Percentiles rank a stretch among this genome's conserved stretches.
These are phyloP conservation scores for Malassezia obtusa DNA, from an alignment of 1,284 basidiomycete species.

Conservation along the genomic window DNA sequence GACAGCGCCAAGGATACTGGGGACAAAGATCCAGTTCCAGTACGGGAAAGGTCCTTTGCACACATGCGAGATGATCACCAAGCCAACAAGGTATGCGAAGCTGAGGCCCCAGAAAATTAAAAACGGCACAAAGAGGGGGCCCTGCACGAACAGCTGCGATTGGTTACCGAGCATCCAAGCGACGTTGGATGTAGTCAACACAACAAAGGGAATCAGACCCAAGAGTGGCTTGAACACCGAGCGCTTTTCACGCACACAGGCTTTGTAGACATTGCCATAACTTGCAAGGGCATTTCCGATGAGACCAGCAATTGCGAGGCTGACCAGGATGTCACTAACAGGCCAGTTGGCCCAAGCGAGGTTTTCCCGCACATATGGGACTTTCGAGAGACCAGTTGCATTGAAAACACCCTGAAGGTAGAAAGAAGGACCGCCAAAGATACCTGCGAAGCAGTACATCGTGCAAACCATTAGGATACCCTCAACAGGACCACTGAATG, in stretches of 20 bases:
- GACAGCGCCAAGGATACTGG: conserved; percentile 64
- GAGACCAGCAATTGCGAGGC: conserved; percentile 65
- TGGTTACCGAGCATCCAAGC: conserved; percentile 60
- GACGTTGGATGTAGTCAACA: conserved; percentile 62
- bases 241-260: conserved; percentile 10
- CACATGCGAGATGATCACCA: conserved; percentile 87
- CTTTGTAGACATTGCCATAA: conserved; percentile 31
- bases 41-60: conserved; percentile 73
- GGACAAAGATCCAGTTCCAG: conserved; percentile 78
- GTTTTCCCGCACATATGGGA: conserved; percentile 37
- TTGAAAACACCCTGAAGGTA: conserved; percentile 70
- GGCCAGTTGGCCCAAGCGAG: conserved; percentile 58
- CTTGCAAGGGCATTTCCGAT: conserved; percentile 68
- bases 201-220: conserved; percentile 68
- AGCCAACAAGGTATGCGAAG: conserved; percentile 65
- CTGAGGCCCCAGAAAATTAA: conserved; percentile 78
- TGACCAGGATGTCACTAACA: conserved; percentile 79
- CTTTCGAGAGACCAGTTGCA: conserved; percentile 56
- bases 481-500: conserved; percentile 91
- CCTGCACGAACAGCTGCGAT: conserved; percentile 26
- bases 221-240: conserved; percentile 57
- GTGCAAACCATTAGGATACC: conserved; percentile 77
- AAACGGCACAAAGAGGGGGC: conserved; percentile 66
- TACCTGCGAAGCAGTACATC: conserved; percentile 66
- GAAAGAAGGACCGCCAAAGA: conserved; percentile 54